Evolutionary conservation across 2,329 filamentous ascomycete genomes (phyloP), one percentile per base, ranked within the genome.

Genomic region (Epichloe bromicola): DNA sequence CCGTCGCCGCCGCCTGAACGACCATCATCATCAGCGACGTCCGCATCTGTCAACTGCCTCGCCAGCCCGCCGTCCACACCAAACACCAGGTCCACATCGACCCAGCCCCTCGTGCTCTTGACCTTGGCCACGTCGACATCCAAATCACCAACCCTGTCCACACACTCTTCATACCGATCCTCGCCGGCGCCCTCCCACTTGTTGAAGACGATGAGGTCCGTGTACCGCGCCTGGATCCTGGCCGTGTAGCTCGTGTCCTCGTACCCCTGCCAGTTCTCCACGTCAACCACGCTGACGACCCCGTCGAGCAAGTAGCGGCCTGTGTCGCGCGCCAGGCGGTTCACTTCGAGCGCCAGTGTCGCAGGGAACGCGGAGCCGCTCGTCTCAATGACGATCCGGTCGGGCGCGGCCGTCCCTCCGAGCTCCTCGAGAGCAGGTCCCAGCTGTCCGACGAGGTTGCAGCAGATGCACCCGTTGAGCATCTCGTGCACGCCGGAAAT

Each of bases 401-500:
- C 86, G 0, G 89, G 91, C 5, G 55, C 53, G 36, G 74, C 66
- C 14, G 65, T 66, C 23, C 71, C 67, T 48, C 79, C 78, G 40
- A 98, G 81, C 62, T 93, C 83, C 42, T 78, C 70, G 17, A 98
- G 81, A 1, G 91, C 90, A 46, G 85, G 82, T 53, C 81, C 80
- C 7, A 98, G 80, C 67, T 95, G 88, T 15, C 93, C 93, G 54
- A 98, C 91, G 26, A 97, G 84, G 65, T 97, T 97, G 73, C 93
- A 98, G 78, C 93, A 98, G 68, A 98, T 97, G 71, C 93, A 97
- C 58, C 91, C 93, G 66, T 95, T 95, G 50, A 98, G 83, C 1
- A 98, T 78, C 68, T 98, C 93, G 60, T 86, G 86, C 4, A 95
- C 90, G 51, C 89, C 91, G 1, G 88, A 85, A 58, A 98, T 89